Evolutionary conservation across 202 grass and related monocot genomes (phyloP), one percentile per base, ranked within the genome.

Genomic region (Tripidium arundinaceum): DNA sequence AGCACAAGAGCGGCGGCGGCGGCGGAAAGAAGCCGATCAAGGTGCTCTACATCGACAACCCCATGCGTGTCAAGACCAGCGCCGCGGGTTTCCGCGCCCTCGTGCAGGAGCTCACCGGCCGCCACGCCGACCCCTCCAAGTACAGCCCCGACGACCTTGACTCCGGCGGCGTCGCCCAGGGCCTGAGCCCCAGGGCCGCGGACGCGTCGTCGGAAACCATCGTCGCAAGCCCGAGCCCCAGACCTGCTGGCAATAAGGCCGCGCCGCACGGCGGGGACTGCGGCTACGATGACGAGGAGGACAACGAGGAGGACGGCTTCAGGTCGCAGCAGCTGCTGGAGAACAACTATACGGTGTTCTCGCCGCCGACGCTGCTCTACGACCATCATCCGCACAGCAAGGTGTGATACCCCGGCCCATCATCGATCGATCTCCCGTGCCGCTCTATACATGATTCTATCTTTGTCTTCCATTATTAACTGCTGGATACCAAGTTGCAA

Each of bases 11-110:
- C 10, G 79, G 25, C 63, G 38, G 77, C 18, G 67, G 81, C 38
- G 87, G 85, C 36, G 54, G 69, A n/a, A n/a, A n/a, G 88, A 91
- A 87, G 79, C 91, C 88, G 59, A 81, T 93, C 84, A 93, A 91
- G 86, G 88, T 97, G 57, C 88, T 97, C n/a, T 88, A 97, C 84
- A 97, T 97, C 91, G 93, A 89, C 82, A 97, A 97, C 79, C 94
- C 94, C 62, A 83, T 93, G 70, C 79, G 88, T 72, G 87, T 97
- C 43, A 91, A 87, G 72, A 78, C 91, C 70, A 93, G 43, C 82
- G 81, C 89, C 33, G 88, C 74, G 18, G 82, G 88, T 39, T 97
- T 97, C 82, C 91, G 94, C 71, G 36, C 88, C n/a, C 86, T 97
- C 46, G 94, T 97, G 57, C 94, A 97, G 77, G 86, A 91, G 87